These are phyloP conservation scores for Blumeria hordei DNA, from an alignment of 2,329 filamentous ascomycete genomes.

Conservation along the genomic window DNA sequence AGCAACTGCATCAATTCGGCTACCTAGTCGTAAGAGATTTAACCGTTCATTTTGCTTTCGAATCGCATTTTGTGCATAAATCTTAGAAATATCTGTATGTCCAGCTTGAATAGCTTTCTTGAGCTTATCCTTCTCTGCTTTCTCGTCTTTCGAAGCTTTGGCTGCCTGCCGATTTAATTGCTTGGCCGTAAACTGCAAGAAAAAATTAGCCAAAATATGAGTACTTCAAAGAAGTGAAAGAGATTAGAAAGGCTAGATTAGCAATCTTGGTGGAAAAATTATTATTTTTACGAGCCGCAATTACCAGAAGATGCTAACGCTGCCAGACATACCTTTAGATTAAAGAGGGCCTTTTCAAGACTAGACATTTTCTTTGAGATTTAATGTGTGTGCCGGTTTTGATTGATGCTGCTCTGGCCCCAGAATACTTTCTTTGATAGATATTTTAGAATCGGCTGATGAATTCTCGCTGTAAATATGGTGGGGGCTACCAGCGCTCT, in stretches of 20 bases:
- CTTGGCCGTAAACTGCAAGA: conserved; percentile 30
- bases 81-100: conserved; percentile 34
- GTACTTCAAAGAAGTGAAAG: no score
- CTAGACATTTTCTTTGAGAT: conserved; percentile 23
- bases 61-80: conserved; percentile 38
- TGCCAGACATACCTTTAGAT: conserved; percentile 25
- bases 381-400: no score
- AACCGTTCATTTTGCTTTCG: conserved; percentile 37
- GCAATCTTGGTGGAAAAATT: no score
- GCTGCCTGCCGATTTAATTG: conserved; percentile 36
- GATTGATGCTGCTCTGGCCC: no score
- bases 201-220: neutral
- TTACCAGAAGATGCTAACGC: conserved; percentile 3
- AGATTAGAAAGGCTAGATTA: no score
- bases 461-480: no score
- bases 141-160: conserved; percentile 36
- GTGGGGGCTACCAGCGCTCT: no score
- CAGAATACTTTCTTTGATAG: no score
- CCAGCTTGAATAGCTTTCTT: conserved; percentile 38
- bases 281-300: no score
- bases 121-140: conserved; percentile 33
- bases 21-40: conserved; percentile 30
- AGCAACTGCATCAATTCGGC: conserved; percentile 33
- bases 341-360: conserved; percentile 35
- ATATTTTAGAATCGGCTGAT: no score